Base-by-base conservation (phyloP, 1,284 basidiomycete species). In the Austroboletus rostrupii region DNA sequence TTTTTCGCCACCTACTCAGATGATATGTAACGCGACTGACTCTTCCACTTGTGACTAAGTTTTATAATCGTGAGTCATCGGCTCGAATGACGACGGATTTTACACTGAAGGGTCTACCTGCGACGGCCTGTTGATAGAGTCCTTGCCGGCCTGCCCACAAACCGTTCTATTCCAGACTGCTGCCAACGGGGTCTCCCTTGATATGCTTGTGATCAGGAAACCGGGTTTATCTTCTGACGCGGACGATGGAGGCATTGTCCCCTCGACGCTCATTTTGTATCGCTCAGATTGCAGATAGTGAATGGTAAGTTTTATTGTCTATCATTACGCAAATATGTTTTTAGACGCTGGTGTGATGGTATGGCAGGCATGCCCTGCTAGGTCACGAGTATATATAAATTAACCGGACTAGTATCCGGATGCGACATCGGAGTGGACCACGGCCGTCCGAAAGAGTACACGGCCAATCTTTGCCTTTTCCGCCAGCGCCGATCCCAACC, bases 131-230 rank as follows among this genome's bases (percentile, higher is more conserved):
- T 67, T 80, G 32, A 72, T 66, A 43, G 57, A 62, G 14, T 74
- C 76, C 0, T 66, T 70, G 20, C 65, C 68, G 48, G 50, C 61
- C 6, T 79, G 69, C 67, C 77, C 63, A 12, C 42, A 72, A 49
- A 70, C 71, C 0, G 62, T 73, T 0, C 49, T 86, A 16, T 85
- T 86, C 71, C 74, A 87, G 63, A 86, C 87, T 56, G 72, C 76
- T 11, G 72, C 73, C 5, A 76, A 69, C 42, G 81, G 81, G 32
- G 73, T 85, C 7, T 59, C 72, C 3, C 61, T 80, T n/a, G 61
- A 72, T 62, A 80, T 80, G 62, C 60, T 80, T 46, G 71, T 80
- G 49, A 80, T 87, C 49, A 85, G 85, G 4, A 87, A 87, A 66
- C 84, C 83, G 0, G 83, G 72, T 0, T 71, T 64, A 5, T 33